phyloP scores from a whole-genome alignment of 1,284 basidiomycete species.

The Heterobasidion annosum region DNA sequence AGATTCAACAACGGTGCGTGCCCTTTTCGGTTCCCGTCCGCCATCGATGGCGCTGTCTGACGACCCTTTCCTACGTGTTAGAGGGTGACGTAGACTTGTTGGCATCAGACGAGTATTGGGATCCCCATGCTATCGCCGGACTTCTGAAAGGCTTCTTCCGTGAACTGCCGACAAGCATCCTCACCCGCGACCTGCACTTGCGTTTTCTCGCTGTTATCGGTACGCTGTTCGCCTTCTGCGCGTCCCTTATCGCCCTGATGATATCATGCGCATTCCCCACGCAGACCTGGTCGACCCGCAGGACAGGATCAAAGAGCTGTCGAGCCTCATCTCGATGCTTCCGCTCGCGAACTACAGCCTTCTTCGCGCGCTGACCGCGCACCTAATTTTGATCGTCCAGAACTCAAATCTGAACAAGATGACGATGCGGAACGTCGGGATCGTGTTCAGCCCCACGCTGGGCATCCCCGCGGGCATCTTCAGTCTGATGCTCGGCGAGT shows the following conservation, averaged over 20 bases:
- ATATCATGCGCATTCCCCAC: conserved; percentile 3
- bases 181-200: conserved; percentile 87
- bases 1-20: conserved; percentile 76
- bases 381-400: conserved; percentile 91
- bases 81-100: conserved; percentile 91
- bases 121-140: conserved; percentile 92
- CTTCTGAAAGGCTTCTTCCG: conserved; percentile 86
- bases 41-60: not conserved
- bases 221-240: conserved; percentile 29
- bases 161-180: conserved; percentile 83
- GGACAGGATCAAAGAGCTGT: conserved; percentile 83
- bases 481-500: conserved; percentile 86
- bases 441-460: conserved; percentile 93
- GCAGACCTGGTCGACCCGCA: conserved; percentile 82
- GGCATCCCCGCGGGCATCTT: conserved; percentile 94
- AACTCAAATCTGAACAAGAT: conserved; percentile 93
- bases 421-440: conserved; percentile 97
- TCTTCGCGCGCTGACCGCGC: conserved; percentile 88
- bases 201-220: conserved; percentile 87
- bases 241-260: conserved; percentile 5
- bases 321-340: conserved; percentile 77
- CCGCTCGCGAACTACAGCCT: conserved; percentile 93
- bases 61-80: conserved; percentile 16
- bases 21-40: not conserved
- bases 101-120: conserved; percentile 83